A percentile compares a stretch with the other conserved stretches of the same genome.
phyloP scores from a whole-genome alignment of 2,329 filamentous ascomycete species.

The Xylaria sp. region DNA sequence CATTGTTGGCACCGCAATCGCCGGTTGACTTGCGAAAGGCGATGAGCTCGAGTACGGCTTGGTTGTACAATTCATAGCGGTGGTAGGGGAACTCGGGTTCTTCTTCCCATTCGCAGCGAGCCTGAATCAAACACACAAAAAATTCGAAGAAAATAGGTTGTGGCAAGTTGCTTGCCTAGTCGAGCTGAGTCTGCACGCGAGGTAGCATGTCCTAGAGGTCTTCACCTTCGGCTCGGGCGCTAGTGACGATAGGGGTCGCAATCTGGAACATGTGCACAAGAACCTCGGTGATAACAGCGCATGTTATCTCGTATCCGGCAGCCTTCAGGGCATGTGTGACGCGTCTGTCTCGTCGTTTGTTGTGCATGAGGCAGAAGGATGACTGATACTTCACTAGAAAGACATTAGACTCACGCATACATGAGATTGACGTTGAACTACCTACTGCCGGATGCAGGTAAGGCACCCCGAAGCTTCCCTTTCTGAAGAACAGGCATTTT shows the following conservation, averaged over 20 bases:
- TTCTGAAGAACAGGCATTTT: not conserved
- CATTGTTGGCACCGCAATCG: not conserved
- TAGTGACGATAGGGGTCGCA: conserved; percentile 1
- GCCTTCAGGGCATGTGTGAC: not conserved
- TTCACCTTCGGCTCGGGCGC: not conserved
- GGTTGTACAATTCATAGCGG: conserved; percentile 6
- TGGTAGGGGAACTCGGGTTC: conserved; percentile 6
- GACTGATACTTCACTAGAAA: conserved; percentile 2
- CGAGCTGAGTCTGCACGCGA: conserved; percentile 9
- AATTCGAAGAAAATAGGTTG: conserved; percentile 20
- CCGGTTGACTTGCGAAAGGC: conserved; percentile 13
- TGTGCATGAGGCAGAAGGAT: conserved; percentile 7
- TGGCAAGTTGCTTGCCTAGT: conserved; percentile 13
- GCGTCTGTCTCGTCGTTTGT: conserved; percentile 3
- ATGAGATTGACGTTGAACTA: not conserved
- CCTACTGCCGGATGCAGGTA: not conserved
- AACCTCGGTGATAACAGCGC: not conserved
- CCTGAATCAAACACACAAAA: conserved; percentile 13
- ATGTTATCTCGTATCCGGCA: conserved; percentile 9
- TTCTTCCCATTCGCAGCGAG: conserved; percentile 17
- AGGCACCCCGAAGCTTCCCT: not conserved
- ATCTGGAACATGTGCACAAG: conserved; percentile 15
- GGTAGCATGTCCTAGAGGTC: conserved; percentile 14
- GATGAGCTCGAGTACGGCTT: conserved; percentile 15
- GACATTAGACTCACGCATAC: not conserved